These are phyloP conservation scores for Phaeolepiota aurea DNA, from an alignment of 768 basidiomycete genomes.

Conservation along the genomic window DNA sequence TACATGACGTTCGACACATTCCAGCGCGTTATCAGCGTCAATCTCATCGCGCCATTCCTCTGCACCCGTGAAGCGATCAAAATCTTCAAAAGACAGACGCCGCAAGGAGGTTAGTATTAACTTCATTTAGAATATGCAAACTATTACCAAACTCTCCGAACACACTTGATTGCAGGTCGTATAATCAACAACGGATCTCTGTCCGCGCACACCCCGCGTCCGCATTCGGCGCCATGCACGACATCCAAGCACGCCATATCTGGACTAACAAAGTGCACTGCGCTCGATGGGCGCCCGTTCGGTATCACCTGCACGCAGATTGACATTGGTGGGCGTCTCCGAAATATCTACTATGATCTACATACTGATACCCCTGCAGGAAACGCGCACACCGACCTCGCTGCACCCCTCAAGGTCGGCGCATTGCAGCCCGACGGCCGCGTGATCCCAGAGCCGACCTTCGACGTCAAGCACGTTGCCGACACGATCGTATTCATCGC, in stretches of 20 bases:
- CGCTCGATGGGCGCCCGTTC: constrained; percentile 68
- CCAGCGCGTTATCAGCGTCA: constrained; percentile 58
- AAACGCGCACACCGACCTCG: constrained; percentile 64
- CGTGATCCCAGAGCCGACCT: constrained; percentile 46
- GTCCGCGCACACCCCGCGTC: constrained; percentile 64
- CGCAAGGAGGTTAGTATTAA: constrained; percentile 51
- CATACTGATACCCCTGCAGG: constrained; percentile 24
- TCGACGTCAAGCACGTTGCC: constrained; percentile 68
- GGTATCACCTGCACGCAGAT: constrained; percentile 76
- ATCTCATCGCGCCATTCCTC: constrained; percentile 66
- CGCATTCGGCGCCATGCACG: constrained; percentile 56
- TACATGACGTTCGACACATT: constrained; percentile 54
- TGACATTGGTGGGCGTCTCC: constrained; percentile 70
- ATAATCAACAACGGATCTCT: constrained; percentile 88
- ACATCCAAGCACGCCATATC: constrained; percentile 74
- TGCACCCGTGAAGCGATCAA: constrained; percentile 71
- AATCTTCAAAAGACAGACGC: constrained; percentile 65
- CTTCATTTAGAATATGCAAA: not conserved
- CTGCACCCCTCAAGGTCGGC: constrained; percentile 34
- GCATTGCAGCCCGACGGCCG: constrained; percentile 65
- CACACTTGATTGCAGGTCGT: constrained; percentile 51
- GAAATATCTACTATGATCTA: not conserved
- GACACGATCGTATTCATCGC: constrained; percentile 67
- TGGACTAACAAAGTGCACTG: constrained; percentile 69
- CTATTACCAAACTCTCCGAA: too few relatives aligned